Base-by-base conservation (phyloP, 441 rosid genomes). In the Euphorbia corollata region DNA sequence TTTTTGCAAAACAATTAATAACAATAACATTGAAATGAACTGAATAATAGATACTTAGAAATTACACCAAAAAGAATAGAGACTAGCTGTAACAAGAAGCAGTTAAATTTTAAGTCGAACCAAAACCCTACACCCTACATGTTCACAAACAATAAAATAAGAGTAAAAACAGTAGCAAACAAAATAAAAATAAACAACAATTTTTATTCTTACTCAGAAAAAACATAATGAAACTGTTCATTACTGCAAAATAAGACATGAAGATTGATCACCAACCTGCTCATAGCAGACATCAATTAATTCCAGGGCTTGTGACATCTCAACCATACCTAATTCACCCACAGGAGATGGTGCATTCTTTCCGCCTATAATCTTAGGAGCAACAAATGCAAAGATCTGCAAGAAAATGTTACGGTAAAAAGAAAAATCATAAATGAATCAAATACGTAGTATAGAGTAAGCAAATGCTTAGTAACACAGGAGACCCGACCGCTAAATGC, bases 321-420 rank as follows among this genome's bases (percentile, higher is more conserved):
- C 96, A 70, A 91, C 93, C 98, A 93, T 90, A 65, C 98, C 97
- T 67, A 93, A 96, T 67, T 93, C 98, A 79, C 93, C 90, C 65
- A 93, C 95, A 48, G 98, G 97, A 69, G 98, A 80, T 39, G 90
- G 96, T 0, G 97, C 97, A 74, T 81, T 71, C 50, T 72, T 88
- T 61, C 98, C 97, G 65, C 98, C 97, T 59, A 90, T 89, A 57
- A 93, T 91, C 81, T 93, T 93, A 12, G 98, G 98, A 47, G 95
- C 97, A 77, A 93, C 84, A 60, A 93, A 93, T 64, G 98, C 90
- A 84, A 72, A 85, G 75, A 93, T 95, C 98, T 89, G 81, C 67
- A 79, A 77, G 34, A 68, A 30, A 67, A 39, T 72, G 70, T 38
- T 32, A 34, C 23, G 2, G 16, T 41, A 54, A 53, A n/a, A 19